Base-by-base conservation (phyloP, 331 rosid species). In the Quercus phellos region DNA sequence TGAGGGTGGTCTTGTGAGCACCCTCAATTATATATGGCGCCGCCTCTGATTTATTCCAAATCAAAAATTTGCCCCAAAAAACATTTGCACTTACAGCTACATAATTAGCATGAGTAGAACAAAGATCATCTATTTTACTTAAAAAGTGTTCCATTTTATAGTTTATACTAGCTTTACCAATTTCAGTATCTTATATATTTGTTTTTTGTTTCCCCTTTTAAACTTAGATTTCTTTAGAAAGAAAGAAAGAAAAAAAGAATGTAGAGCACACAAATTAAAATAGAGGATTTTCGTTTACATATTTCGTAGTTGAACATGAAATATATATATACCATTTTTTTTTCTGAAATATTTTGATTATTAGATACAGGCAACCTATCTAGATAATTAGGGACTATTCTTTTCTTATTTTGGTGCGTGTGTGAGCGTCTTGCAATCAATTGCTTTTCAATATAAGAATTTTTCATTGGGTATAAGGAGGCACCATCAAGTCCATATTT, bases 1-100 rank as follows among this genome's bases (percentile, higher is more conserved):
- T 26, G 27, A 26, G 27, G 27, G 27, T 26, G 27, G 27, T 26
- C 27, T 2, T 26, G 27, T 26, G 27, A 26, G 2, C 27, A 4
- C 32, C 32, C 32, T 29, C 4, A 29, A 29, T 29, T 29, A 30
- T 30, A 30, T 30, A 30, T 0, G 5, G 34, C 0, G 34, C 34
- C 5, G 5, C 34, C 34, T 1, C 34, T 30, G 1, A 30, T 35
- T 35, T 6, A 38, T 51, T 7, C 51, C 4, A 26, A 56, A 55
- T 55, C 60, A 67, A 73, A 35, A 53, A 77, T 82, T 67, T 73
- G 16, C 77, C 18, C 4, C 18, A 51, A 22, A 30, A 46, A 34
- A 8, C 29, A 13, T 42, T 55, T 32, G 27, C 59, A 63, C 76
- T 74, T 69, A 38, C 10, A 51, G 84, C 60, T 80, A 6, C 51